Evolutionary conservation across 495 filamentous ascomycete genomes (phyloP), one percentile per base, ranked within the genome.

Genomic region (Penicillium lividum): DNA sequence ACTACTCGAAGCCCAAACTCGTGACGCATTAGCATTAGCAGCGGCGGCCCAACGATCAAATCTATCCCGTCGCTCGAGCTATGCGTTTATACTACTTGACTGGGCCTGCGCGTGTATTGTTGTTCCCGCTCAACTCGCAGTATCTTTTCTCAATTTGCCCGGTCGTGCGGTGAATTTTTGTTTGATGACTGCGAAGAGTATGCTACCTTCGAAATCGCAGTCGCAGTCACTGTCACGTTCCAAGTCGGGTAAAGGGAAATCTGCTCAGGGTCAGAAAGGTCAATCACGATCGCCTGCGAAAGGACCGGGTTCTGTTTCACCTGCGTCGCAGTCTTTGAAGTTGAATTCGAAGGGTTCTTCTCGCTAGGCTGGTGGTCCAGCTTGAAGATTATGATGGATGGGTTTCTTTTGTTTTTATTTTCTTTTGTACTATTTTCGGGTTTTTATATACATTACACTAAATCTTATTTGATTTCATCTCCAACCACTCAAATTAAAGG

Each of bases 21-120:
- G 84, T 31, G 92, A 97, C 61, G 89, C 91, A 1, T 78, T 97
- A 45, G 80, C 89, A 1, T 76, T 97, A 13, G 89, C 91, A 11
- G 91, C 89, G 3, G 87, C 86, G 0, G 90, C 86, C 0, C 87
- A 89, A 69, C 81, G 81, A 27, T 63, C 71, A 3, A 66, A 29
- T 29, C 28, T 27, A 13, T 60, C 60, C 3, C 62, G 53, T 4
- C 64, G 60, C 13, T 52, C 58, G 16, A 61, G 66, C 7, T 64
- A 72, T 29, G 48, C 68, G 5, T 62, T 64, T 40, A 59, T 54
- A 10, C 18, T 75, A 0, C 9, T 73, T 0, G 62, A 68, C 40
- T 73, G 68, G 70, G 52, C 54, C 11, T 75, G 66, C 30, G 65
- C 70, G 1, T 66, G 64, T 16, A 33, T 73, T 11, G 56, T 73